Base-by-base conservation (phyloP, 805 yeast genomes). In the Pichia californica region DNA sequence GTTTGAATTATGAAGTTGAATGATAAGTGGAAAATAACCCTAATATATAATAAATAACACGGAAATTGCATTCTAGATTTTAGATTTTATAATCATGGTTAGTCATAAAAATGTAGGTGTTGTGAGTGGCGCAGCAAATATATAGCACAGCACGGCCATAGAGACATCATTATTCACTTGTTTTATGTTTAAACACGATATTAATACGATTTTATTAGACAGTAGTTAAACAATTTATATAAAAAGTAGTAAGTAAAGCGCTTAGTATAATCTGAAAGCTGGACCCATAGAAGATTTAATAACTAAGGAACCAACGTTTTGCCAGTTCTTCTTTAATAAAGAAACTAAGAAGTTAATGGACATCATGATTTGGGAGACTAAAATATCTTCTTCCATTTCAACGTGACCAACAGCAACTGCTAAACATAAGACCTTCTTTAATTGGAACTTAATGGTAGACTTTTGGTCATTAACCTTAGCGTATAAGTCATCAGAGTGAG, bases 281-380 rank as follows among this genome's bases (percentile, higher is more conserved):
- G 98, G 99, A 78, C 99, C 99, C 99, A 93, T 93, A 74, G 98
- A 81, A 55, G 96, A 88, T 81, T 93, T 93, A 80, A 93, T 83
- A 70, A 89, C 97, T 74, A 93, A 79, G 68, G 99, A 93, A 67
- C 99, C 99, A 70, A 93, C 97, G 77, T 93, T 93, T 83, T 93
- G 99, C 99, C 99, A 93, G 96, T 93, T 88, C 91, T 93, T 93
- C 96, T 93, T 93, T 74, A 93, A 82, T 75, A 93, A 78, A 59
- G 99, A 93, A 62, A 93, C 99, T 73, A 93, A 85, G 83, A 93
- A 93, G 96, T 93, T 93, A 62, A 95, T 80, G 61, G 99, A 80
- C 93, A 93, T 81, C 88, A 93, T 81, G 78, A 93, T 88, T 77
- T 93, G 99, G 83, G 91, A 86, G 66, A 85, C 95, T 68, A 93